Evolutionary conservation across 768 basidiomycete species (phyloP).

Genomic region (Pisolithus sp.): DNA sequence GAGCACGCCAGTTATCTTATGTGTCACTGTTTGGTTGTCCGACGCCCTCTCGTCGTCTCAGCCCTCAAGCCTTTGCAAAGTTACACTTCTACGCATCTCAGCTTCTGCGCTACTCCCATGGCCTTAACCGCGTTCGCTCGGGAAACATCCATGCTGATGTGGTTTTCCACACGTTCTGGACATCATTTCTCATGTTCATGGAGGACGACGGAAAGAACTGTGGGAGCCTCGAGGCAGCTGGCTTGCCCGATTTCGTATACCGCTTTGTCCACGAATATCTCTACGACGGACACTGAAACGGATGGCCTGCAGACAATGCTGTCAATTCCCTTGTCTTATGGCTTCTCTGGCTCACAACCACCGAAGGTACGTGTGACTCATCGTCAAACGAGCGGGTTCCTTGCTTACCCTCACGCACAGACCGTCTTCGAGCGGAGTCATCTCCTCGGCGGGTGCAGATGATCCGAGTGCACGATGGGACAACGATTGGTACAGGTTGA

Average conservation of each 20-base stretch:
- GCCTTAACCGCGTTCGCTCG: constrained; percentile 26
- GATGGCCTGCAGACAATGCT: constrained; percentile 53
- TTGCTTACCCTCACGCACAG: constrained; percentile 14
- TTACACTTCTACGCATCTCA: constrained; percentile 31
- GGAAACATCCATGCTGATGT: constrained; percentile 28
- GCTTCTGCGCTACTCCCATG: constrained; percentile 33
- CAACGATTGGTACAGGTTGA: constrained; percentile 50
- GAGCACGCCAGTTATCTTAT: too few relatives aligned
- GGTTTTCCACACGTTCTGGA: constrained; percentile 35
- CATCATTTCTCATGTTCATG: constrained; percentile 47
- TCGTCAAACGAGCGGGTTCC: background rate
- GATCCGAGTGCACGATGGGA: constrained; percentile 45
- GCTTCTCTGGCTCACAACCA: constrained; percentile 57
- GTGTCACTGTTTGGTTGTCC: too few relatives aligned
- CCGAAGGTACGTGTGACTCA: constrained; percentile 34
- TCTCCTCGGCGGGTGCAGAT: constrained; percentile 22
- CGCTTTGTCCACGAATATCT: constrained; percentile 40
- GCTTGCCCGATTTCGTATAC: constrained; percentile 41
- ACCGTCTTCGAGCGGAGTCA: constrained; percentile 23
- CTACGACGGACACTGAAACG: constrained; percentile 35
- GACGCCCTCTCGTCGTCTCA: constrained; percentile 48
- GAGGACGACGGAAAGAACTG: constrained; percentile 68
- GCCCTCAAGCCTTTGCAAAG: constrained; percentile 31
- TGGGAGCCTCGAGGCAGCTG: constrained; percentile 47
- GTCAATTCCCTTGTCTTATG: constrained; percentile 51